Conservation (phyloP, 352 stramenopile genomes). For the Detonula confervacea region DNA sequence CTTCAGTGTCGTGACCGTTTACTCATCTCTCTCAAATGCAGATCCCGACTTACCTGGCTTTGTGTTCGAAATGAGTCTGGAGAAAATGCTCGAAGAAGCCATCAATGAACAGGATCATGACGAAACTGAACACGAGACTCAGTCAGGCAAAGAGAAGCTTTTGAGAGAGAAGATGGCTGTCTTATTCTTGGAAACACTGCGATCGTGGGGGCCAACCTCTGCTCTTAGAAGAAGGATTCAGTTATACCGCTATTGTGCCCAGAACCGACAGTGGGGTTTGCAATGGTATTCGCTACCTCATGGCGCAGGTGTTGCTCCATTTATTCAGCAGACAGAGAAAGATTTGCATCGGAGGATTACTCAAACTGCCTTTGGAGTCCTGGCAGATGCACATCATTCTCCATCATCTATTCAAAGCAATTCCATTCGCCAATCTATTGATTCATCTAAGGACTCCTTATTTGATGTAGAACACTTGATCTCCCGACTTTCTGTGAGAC, state of each 20-base stretch:
- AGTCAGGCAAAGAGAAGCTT: not conserved
- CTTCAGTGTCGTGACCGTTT: too few relatives aligned
- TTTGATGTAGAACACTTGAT: constrained; percentile 53
- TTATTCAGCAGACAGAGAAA: constrained; percentile 49
- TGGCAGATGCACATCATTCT: constrained; percentile 26
- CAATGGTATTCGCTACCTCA: constrained; percentile 24
- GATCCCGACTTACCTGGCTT: constrained; percentile 66
- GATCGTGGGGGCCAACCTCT: constrained; percentile 74
- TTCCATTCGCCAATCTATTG: constrained; percentile 41
- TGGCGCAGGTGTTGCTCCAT: constrained; percentile 6
- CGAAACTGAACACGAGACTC: not conserved
- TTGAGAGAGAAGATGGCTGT: constrained; percentile 56
- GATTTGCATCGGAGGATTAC: constrained; percentile 50
- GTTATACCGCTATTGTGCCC: constrained; percentile 54
- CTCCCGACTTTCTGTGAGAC: constrained; percentile 19
- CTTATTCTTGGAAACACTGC: constrained; percentile 73
- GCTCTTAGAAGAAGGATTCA: constrained; percentile 65
- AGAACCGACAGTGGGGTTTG: constrained; percentile 24
- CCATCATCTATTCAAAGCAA: constrained; percentile 7
- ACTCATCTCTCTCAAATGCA: constrained; percentile 20
- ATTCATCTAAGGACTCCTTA: constrained; percentile 54
- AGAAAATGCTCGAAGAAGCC: constrained; percentile 68
- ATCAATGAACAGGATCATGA: not conserved
- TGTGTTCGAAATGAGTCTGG: constrained; percentile 72
- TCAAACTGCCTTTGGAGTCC: constrained; percentile 57